A percentile compares a stretch with the other conserved stretches of the same genome.
Conservation (phyloP, 805 yeast genomes). For the Candida khao-thaluensis region DNA sequence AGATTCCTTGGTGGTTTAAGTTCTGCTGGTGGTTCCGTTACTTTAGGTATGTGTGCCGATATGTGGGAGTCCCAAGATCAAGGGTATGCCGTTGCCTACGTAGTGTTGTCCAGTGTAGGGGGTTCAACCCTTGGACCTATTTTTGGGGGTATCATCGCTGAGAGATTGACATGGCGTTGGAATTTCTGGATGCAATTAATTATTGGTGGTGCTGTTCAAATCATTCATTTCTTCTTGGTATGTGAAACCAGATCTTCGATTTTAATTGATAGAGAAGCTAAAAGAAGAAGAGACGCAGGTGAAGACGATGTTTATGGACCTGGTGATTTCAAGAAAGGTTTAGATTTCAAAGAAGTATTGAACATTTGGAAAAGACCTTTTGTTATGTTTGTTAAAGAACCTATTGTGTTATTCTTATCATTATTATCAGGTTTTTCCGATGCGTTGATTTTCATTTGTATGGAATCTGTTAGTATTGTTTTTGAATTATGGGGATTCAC, state of each 20-base stretch:
- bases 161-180: constrained; percentile 30
- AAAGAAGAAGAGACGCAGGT: constrained; percentile 33
- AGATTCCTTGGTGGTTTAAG: constrained; percentile 30
- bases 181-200: constrained; percentile 36
- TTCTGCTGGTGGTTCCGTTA: constrained; percentile 35
- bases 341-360: constrained; percentile 24
- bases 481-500: constrained; percentile 37
- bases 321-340: constrained; percentile 22
- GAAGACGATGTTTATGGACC: constrained; percentile 38
- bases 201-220: constrained; percentile 33
- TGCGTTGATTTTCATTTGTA: constrained; percentile 39
- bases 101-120: constrained; percentile 32
- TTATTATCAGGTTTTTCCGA: constrained; percentile 41
- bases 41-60: constrained; percentile 34
- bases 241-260: constrained; percentile 35
- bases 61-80: constrained; percentile 34
- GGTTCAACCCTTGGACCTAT: constrained; percentile 31
- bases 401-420: constrained; percentile 38
- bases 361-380: constrained; percentile 40
- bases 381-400: constrained; percentile 37
- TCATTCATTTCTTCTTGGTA: constrained; percentile 33
- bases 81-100: constrained; percentile 33
- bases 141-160: constrained; percentile 34
- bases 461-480: constrained; percentile 35
- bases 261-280: constrained; percentile 37